Evolutionary conservation across 2,329 filamentous ascomycete species (phyloP), one percentile per base, ranked within the genome.

Genomic region (Colletotrichum paranaense): DNA sequence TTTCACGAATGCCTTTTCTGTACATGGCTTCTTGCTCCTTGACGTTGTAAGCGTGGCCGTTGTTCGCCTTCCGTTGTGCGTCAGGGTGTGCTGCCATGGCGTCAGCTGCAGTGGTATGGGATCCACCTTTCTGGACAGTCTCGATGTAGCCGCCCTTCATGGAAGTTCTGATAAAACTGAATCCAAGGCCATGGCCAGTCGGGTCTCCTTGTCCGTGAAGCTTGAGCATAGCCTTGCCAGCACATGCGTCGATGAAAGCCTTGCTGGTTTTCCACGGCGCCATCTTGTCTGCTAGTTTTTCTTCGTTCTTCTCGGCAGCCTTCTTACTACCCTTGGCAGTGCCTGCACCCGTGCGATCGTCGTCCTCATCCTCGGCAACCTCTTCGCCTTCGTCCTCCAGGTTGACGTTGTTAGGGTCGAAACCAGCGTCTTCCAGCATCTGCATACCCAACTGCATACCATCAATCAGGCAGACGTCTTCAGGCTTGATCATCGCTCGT

Each of bases 91-190:
- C 93, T 78, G 95, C 93, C 74, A 95, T 94, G 79, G 94, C 95
- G 81, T 98, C 95, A 24, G 95, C 95, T 11, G 90, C 91, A 3
- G 90, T 92, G 8, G 90, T 89, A 52, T 90, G 83, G 3, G 91
- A 90, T 2, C 91, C 91, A 72, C 83, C 76, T 67, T 78, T 77
- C 69, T 91, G 90, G 30, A 97, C 90, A 24, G 95, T 93, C 79
- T 95, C 94, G 82, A 98, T 89, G 74, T 91, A 99, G 0, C 97
- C 97, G 74, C 97, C 97, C 83, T 99, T 99, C 97, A 99, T 99
- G 1, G 95, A 97, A 0, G 95, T 98, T 80, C 97, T 95, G 82
- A 99, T 95, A 82, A 99, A 98, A 81, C 94, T 98, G 86, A 98
- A 98, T 2, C 94, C 97, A 73, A 98, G 92, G 2, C 97, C 97